Conservation (phyloP, 495 filamentous ascomycete genomes). For the Geopyxis carbonaria region DNA sequence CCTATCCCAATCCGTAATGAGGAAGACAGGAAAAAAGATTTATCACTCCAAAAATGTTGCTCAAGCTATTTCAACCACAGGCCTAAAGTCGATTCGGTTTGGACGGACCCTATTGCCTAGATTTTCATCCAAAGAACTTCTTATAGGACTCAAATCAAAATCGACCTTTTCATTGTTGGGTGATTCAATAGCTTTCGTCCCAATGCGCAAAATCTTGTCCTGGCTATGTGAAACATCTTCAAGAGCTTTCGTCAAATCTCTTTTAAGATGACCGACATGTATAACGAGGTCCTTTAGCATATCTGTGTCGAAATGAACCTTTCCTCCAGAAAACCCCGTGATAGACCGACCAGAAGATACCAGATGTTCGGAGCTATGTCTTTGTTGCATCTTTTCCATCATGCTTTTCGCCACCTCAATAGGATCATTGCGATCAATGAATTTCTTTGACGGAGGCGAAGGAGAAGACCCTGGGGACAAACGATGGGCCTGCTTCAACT, state of each 20-base stretch:
- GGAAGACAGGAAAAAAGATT: no score
- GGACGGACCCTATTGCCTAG: background rate
- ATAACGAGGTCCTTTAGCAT: slow-evolving; percentile 22
- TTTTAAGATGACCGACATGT: slow-evolving; percentile 17
- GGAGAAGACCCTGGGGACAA: slow-evolving; percentile 20
- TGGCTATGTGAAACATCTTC: slow-evolving; percentile 1
- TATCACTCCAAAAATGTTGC: no score
- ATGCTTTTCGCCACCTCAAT: slow-evolving; percentile 22
- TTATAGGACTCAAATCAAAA: slow-evolving; percentile 6
- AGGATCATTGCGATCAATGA: slow-evolving; percentile 21
- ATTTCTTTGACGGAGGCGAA: slow-evolving; percentile 17
- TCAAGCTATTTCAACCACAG: slow-evolving; percentile 2
- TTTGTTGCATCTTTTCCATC: slow-evolving; percentile 24
- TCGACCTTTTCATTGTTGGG: slow-evolving; percentile 2
- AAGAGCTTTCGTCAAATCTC: slow-evolving; percentile 3
- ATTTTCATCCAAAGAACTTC: slow-evolving; percentile 2
- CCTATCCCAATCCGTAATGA: no score
- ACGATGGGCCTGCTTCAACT: background rate
- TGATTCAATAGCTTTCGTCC: background rate
- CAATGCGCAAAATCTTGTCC: background rate
- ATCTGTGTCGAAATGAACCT: slow-evolving; percentile 24
- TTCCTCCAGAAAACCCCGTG: slow-evolving; percentile 11
- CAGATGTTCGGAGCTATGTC: slow-evolving; percentile 15
- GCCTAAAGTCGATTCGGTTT: slow-evolving; percentile 3
- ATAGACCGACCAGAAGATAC: slow-evolving; percentile 3